These are phyloP conservation scores for Mycosarcoma mackinlayi DNA, from an alignment of 1,284 basidiomycete species.

Conservation along the genomic window DNA sequence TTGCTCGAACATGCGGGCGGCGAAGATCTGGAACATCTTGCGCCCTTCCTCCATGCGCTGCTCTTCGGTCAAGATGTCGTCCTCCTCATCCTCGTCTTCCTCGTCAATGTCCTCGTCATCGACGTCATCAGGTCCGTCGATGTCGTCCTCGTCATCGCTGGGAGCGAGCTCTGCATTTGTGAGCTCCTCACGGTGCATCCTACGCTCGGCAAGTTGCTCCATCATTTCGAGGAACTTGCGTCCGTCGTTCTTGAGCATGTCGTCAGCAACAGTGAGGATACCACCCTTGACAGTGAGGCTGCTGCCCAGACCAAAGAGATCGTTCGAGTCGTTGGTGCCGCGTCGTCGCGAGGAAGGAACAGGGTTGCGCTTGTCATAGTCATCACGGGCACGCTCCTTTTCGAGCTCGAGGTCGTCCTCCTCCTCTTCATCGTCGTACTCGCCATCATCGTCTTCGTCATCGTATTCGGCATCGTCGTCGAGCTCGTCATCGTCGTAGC, in stretches of 20 bases:
- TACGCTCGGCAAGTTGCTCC: conserved; percentile 95
- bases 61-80: conserved; percentile 70
- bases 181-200: conserved; percentile 89
- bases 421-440: conserved; percentile 65
- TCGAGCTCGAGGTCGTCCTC: conserved; percentile 60
- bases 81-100: conserved; percentile 72
- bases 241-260: conserved; percentile 96
- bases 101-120: conserved; percentile 72
- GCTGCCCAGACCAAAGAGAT: conserved; percentile 81
- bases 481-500: conserved; percentile 59
- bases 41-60: conserved; percentile 99
- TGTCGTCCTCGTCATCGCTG: conserved; percentile 66
- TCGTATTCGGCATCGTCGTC: conserved; percentile 72
- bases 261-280: conserved; percentile 98
- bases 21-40: conserved; percentile 99
- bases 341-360: conserved; percentile 31
- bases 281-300: conserved; percentile 87
- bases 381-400: conserved; percentile 63
- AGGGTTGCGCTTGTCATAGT: conserved; percentile 48
- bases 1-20: conserved; percentile 99
- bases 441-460: conserved; percentile 71
- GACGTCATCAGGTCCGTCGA: conserved; percentile 43
- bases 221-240: conserved; percentile 99
- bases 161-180: conserved; percentile 69
- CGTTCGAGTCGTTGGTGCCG: conserved; percentile 69